A percentile compares a stretch with the other conserved stretches of the same genome.
Evolutionary conservation across 1,284 basidiomycete species (phyloP).

Genomic region (Omphalotus olearius): DNA sequence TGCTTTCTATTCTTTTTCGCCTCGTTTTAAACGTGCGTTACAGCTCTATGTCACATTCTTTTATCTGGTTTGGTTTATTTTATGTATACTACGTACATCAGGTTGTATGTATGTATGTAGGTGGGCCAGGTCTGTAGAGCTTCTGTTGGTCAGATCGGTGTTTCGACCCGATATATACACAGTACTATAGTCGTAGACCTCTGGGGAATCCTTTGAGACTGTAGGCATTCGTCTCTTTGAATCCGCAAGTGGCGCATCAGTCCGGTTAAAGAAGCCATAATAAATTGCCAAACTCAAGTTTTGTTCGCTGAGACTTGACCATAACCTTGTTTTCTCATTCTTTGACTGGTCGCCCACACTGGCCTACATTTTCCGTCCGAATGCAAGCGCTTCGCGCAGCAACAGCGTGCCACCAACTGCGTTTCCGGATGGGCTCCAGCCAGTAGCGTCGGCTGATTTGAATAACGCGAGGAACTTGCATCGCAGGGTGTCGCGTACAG

Average conservation of each 20-base stretch:
- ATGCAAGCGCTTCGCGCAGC: slow-evolving; percentile 26
- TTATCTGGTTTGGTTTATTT: slow-evolving; percentile 13
- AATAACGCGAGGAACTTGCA: slow-evolving; percentile 33
- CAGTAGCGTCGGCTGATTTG: slow-evolving; percentile 48
- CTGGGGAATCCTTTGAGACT: background rate
- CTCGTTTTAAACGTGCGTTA: background rate
- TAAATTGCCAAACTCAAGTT: background rate
- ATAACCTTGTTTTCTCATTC: background rate
- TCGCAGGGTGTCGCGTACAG: slow-evolving; percentile 60
- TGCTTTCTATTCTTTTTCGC: background rate
- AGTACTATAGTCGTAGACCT: background rate
- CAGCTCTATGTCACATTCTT: slow-evolving; percentile 10
- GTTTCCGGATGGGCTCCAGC: slow-evolving; percentile 50
- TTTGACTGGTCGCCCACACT: slow-evolving; percentile 3
- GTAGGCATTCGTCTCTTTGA: background rate
- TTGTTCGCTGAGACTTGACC: background rate
- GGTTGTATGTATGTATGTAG: background rate
- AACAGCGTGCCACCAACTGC: slow-evolving; percentile 36
- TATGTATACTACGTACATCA: background rate
- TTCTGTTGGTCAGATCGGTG: too few relatives aligned
- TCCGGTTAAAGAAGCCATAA: background rate
- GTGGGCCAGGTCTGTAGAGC: background rate
- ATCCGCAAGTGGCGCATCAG: slow-evolving; percentile 3
- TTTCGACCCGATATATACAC: background rate
- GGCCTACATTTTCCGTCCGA: slow-evolving; percentile 42